Percentiles rank a stretch among this genome's conserved stretches.
These are phyloP conservation scores for Coemansia sp. DNA, from an alignment of 192 early-diverging fungal genomes.

Conservation along the genomic window DNA sequence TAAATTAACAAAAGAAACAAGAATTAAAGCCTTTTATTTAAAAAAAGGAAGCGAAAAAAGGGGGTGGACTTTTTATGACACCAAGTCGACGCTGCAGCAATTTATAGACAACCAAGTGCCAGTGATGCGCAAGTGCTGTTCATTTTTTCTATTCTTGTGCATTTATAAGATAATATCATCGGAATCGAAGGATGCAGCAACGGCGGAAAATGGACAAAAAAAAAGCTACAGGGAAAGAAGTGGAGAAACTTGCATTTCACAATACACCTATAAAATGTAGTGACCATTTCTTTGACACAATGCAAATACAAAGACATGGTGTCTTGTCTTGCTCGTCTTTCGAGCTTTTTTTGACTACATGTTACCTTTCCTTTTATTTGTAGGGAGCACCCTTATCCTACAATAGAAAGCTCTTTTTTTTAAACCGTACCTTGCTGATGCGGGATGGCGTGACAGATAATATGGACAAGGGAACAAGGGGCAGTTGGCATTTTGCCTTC, in stretches of 20 bases:
- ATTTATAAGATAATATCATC: background rate
- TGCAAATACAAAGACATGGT: too few species aligned
- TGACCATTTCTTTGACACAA: too few species aligned
- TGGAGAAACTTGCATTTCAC: too few species aligned
- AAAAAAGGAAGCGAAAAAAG: background rate
- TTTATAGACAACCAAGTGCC: background rate
- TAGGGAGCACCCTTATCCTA: background rate
- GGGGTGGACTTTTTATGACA: background rate
- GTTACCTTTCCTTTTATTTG: background rate
- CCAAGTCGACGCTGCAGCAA: background rate
- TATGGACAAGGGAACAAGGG: too few species aligned
- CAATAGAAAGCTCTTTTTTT: constrained; percentile 1
- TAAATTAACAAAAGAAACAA: background rate
- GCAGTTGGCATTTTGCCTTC: background rate
- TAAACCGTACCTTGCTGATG: background rate
- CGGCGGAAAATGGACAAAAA: too few species aligned
- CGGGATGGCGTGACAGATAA: too few species aligned
- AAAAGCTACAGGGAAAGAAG: too few species aligned
- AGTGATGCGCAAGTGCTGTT: background rate
- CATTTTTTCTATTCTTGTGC: background rate
- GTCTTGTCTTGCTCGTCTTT: constrained; percentile 1
- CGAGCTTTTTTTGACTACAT: background rate
- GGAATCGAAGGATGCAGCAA: background rate
- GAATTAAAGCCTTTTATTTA: background rate
- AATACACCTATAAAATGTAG: too few species aligned